Conservation (phyloP, 768 basidiomycete genomes). For the Russula abietina region DNA sequence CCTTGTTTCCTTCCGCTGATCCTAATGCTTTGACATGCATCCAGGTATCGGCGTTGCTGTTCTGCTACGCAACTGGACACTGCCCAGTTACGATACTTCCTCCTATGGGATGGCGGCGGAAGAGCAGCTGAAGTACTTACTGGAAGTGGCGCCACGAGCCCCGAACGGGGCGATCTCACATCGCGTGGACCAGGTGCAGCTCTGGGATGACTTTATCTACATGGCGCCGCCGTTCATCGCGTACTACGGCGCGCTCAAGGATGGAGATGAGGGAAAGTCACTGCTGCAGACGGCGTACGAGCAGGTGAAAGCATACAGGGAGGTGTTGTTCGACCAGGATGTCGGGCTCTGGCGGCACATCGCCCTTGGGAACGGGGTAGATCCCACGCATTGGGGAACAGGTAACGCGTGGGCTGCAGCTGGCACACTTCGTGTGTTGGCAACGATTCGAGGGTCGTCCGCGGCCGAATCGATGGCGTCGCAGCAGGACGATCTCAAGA, state of each 20-base stretch:
- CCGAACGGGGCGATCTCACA: slow-evolving; percentile 56
- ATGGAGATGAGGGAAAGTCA: slow-evolving; percentile 31
- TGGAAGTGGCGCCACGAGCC: slow-evolving; percentile 41
- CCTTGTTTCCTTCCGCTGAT: too few relatives aligned
- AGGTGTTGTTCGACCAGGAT: slow-evolving; percentile 39
- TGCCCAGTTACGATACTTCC: slow-evolving; percentile 30
- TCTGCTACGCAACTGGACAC: slow-evolving; percentile 50
- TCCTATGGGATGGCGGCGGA: slow-evolving; percentile 38
- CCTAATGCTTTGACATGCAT: neutral
- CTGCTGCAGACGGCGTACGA: slow-evolving; percentile 48
- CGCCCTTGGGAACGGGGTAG: slow-evolving; percentile 39
- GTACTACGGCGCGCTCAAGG: slow-evolving; percentile 49
- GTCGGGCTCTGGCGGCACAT: slow-evolving; percentile 54
- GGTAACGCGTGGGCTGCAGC: slow-evolving; percentile 71
- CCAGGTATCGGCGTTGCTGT: slow-evolving; percentile 49
- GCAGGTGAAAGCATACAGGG: slow-evolving; percentile 51
- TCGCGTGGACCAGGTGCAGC: slow-evolving; percentile 45
- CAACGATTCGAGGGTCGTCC: slow-evolving; percentile 44
- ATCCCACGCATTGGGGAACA: slow-evolving; percentile 53
- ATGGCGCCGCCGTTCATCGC: slow-evolving; percentile 65
- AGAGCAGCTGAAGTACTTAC: slow-evolving; percentile 46
- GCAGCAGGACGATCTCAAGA: slow-evolving; percentile 40
- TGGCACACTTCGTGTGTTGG: slow-evolving; percentile 56
- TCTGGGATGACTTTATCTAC: slow-evolving; percentile 55
- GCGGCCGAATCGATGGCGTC: slow-evolving; percentile 33